Evolutionary conservation across 306 rosid genomes (phyloP), one percentile per base, ranked within the genome.

Genomic region (Citrullus amarus): DNA sequence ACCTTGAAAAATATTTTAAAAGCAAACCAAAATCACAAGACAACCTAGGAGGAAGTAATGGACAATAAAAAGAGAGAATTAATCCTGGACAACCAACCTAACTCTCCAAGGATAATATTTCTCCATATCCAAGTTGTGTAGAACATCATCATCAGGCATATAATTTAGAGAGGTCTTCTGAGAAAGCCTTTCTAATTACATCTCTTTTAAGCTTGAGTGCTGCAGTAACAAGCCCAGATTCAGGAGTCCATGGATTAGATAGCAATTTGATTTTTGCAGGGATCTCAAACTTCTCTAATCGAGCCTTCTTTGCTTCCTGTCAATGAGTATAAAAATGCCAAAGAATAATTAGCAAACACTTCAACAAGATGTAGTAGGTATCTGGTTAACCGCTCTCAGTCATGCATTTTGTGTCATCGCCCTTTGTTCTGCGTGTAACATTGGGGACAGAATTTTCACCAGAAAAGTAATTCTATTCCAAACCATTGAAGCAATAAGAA

Each of bases 161-260:
- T 77, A 96, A 83, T 60, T 87, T 66, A 16, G 86, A 41, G 79
- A 92, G 96, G 53, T 92, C 93, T 76, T 89, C 90, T 13, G 89
- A 54, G 82, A 91, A 91, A 63, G 91, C 79, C 89, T 88, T 96
- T 81, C 87, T 86, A 71, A 90, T 87, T 59, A 83, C 61, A 12
- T 96, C 99, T 91, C 99, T 91, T 84, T 96, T 96, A 83, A 92
- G 80, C 91, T 96, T 92, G 82, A 96, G 97, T 66, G 99, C 99
- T 48, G 93, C 97, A 17, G 99, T 96, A 63, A 92, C 98, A 57
- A 96, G 86, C 68, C 98, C 99, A 51, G 91, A 66, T 76, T 96
- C 98, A 12, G 93, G 97, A 81, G 96, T 90, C 99, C 99, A 96
- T 2, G 91, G 88, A 13, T 88, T 87, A 0, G 84, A 83, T 81